phyloP scores from a whole-genome alignment of 2,329 filamentous ascomycete genomes.

The Cladosporium sp. region DNA sequence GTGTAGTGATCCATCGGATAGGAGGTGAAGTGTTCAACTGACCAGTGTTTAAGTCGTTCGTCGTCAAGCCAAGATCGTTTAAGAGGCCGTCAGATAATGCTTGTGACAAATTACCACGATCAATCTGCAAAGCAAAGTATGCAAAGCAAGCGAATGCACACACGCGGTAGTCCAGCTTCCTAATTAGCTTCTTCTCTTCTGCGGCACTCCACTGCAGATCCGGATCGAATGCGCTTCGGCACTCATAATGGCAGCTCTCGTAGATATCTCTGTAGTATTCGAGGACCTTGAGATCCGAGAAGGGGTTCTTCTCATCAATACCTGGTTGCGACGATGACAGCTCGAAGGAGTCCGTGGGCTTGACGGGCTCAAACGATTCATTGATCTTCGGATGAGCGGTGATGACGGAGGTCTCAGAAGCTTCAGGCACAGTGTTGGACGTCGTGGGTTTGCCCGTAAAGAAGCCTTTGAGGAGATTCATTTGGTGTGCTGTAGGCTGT shows the following conservation, averaged over 20 bases:
- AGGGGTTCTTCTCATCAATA: conserved; percentile 26
- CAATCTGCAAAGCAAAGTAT: conserved; percentile 16
- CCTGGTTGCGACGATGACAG: neutral
- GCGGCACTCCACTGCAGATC: conserved; percentile 38
- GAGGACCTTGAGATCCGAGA: conserved; percentile 47
- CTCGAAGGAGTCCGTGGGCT: neutral
- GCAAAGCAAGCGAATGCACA: conserved; percentile 20
- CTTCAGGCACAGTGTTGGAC: neutral
- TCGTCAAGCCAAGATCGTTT: conserved; percentile 36
- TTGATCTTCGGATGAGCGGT: neutral
- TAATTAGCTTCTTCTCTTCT: conserved; percentile 36
- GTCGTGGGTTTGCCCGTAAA: neutral
- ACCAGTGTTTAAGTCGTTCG: conserved; percentile 42
- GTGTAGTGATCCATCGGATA: too few relatives aligned
- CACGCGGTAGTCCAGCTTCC: conserved; percentile 21
- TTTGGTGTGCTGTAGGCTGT: neutral
- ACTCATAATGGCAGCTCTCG: conserved; percentile 48
- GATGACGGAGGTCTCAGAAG: conserved; percentile 1
- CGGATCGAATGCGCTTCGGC: conserved; percentile 44
- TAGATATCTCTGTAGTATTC: conserved; percentile 51
- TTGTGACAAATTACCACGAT: conserved; percentile 7
- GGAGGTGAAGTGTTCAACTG: conserved; percentile 5
- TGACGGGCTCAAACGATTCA: neutral
- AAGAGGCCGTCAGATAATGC: conserved; percentile 21
- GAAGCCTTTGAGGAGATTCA: neutral